These are phyloP conservation scores for Phytophthora quininea DNA, from an alignment of 352 stramenopile species.

Conservation along the genomic window DNA sequence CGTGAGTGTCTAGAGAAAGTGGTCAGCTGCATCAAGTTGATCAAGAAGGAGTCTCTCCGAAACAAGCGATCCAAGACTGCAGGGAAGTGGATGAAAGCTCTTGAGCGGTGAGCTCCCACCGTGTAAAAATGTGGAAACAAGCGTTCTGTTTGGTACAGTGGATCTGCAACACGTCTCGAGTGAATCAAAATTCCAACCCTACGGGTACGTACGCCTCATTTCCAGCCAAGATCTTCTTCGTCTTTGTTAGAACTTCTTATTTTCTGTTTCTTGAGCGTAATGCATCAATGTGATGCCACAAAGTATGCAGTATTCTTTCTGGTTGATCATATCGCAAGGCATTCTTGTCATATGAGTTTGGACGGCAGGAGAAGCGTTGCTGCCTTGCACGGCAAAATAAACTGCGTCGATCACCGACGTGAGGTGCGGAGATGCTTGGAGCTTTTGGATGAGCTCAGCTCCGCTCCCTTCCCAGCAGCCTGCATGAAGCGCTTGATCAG, in stretches of 20 bases:
- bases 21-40: conserved; percentile 19
- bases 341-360: no score
- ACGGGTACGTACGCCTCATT: no score
- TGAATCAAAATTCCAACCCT: no score
- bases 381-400: background rate
- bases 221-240: no score
- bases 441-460: conserved; percentile 16
- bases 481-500: conserved; percentile 66
- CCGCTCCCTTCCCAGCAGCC: conserved; percentile 29
- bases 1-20: conserved; percentile 25
- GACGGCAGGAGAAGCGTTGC: no score
- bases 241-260: no score
- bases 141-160: background rate
- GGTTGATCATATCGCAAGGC: no score
- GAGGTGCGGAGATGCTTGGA: conserved; percentile 12
- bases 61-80: conserved; percentile 27
- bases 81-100: conserved; percentile 13
- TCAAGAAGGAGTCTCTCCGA: conserved; percentile 19
- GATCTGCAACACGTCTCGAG: background rate
- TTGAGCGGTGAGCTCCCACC: background rate
- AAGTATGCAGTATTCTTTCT: no score
- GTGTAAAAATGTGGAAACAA: background rate
- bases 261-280: no score
- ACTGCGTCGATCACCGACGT: conserved; percentile 17
- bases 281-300: no score